These are phyloP conservation scores for Begonia fuchsioides DNA, from an alignment of 306 rosid species.

Conservation along the genomic window DNA sequence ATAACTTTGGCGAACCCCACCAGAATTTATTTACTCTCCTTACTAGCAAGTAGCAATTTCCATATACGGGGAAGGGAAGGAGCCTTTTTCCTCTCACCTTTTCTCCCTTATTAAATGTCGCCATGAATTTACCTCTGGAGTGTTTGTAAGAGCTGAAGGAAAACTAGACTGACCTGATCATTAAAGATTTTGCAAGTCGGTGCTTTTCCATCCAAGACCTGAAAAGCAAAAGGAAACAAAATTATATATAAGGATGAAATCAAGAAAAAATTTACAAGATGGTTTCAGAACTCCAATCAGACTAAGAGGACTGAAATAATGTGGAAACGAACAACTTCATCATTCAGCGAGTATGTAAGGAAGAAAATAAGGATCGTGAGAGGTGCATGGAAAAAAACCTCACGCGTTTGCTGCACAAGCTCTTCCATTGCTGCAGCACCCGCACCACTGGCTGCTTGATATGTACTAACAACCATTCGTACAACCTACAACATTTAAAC, in stretches of 20 bases:
- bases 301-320: slow-evolving; percentile 4
- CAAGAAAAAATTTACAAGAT: slow-evolving; percentile 55
- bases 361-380: slow-evolving; percentile 3
- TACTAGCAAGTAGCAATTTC: too few species aligned
- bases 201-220: slow-evolving; percentile 78
- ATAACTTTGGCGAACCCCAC: neutral
- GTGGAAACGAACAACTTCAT: neutral
- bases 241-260: too few species aligned
- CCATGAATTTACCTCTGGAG: too few species aligned
- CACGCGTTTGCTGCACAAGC: slow-evolving; percentile 86
- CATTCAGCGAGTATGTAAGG: neutral
- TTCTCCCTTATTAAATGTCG: too few species aligned
- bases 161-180: slow-evolving; percentile 47
- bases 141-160: too few species aligned
- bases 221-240: too few species aligned
- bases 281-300: slow-evolving; percentile 42
- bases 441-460: slow-evolving; percentile 99
- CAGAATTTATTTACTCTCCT: too few species aligned
- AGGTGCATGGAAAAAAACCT: slow-evolving; percentile 34
- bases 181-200: slow-evolving; percentile 75
- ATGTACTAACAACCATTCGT: slow-evolving; percentile 94
- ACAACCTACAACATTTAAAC: slow-evolving; percentile 43
- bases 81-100: neutral
- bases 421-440: slow-evolving; percentile 99
- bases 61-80: neutral